These are phyloP conservation scores for Camellia japonica DNA, from an alignment of 148 eudicot genomes.

Conservation along the genomic window DNA sequence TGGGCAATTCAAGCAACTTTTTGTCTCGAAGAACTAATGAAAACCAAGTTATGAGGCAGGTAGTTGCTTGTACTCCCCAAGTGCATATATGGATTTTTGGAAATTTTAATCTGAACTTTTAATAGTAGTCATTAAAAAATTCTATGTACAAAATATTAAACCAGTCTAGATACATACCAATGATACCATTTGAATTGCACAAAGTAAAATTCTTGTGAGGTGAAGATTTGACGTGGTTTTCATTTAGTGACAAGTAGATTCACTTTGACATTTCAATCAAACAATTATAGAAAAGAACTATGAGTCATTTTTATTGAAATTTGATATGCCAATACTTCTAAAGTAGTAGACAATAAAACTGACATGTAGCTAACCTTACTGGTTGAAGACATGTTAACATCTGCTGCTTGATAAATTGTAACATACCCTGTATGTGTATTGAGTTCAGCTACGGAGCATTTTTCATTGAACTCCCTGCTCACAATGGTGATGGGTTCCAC, in stretches of 20 bases:
- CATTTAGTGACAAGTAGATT: background rate
- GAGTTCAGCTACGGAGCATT: no score
- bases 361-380: background rate
- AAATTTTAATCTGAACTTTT: background rate
- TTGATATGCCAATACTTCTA: background rate
- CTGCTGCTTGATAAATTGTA: background rate
- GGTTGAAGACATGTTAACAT: background rate
- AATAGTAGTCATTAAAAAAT: background rate
- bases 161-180: background rate
- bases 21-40: no score
- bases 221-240: background rate
- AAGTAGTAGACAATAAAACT: background rate
- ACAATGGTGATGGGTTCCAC: no score
- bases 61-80: no score
- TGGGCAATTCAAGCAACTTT: no score
- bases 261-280: background rate
- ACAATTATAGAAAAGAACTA: background rate
- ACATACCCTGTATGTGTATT: background rate
- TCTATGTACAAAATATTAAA: background rate
- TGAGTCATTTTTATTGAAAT: background rate
- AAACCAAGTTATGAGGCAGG: no score
- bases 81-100: background rate
- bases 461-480: no score
- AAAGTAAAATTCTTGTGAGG: background rate
- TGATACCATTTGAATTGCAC: background rate